A percentile compares a stretch with the other conserved stretches of the same genome.
phyloP scores from a whole-genome alignment of 1,139 yeast genomes.

The Suhomyces maxii region DNA sequence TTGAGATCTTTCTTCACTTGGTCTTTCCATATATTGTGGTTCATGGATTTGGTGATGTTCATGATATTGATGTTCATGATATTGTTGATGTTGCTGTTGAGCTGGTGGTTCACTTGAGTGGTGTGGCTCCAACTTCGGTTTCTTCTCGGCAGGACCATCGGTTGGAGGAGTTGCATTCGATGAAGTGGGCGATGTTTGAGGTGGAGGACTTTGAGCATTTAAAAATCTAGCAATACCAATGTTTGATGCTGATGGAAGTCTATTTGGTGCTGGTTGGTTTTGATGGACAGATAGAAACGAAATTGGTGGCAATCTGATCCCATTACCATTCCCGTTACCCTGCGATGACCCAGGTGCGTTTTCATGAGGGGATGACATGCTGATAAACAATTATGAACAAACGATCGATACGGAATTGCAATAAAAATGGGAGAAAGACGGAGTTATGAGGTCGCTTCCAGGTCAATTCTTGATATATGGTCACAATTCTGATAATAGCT shows the following conservation, averaged over 20 bases:
- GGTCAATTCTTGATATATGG: no score
- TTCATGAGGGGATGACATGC: constrained; percentile 10
- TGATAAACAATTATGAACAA: background rate
- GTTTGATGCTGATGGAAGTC: constrained; percentile 21
- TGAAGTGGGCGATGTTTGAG: constrained; percentile 2
- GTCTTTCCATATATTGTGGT: background rate
- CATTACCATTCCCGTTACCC: constrained; percentile 9
- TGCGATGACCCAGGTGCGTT: constrained; percentile 6
- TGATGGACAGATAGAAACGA: constrained; percentile 25
- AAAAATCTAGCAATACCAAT: constrained; percentile 22
- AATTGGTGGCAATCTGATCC: constrained; percentile 31
- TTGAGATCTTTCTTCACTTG: background rate
- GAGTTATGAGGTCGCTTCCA: no score
- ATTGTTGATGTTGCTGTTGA: background rate
- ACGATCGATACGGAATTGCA: no score
- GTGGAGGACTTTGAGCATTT: constrained; percentile 12
- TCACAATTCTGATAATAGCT: no score
- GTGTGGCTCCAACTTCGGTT: constrained; percentile 3
- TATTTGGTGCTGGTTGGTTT: constrained; percentile 13
- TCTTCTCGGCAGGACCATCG: constrained; percentile 3
- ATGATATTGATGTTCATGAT: background rate
- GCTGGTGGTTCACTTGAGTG: background rate
- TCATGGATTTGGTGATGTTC: constrained; percentile 1
- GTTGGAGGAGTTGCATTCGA: background rate
- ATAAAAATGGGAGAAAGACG: no score